phyloP scores from a whole-genome alignment of 2,329 filamentous ascomycete species.

The Pseudogymnoascus verrucosus region DNA sequence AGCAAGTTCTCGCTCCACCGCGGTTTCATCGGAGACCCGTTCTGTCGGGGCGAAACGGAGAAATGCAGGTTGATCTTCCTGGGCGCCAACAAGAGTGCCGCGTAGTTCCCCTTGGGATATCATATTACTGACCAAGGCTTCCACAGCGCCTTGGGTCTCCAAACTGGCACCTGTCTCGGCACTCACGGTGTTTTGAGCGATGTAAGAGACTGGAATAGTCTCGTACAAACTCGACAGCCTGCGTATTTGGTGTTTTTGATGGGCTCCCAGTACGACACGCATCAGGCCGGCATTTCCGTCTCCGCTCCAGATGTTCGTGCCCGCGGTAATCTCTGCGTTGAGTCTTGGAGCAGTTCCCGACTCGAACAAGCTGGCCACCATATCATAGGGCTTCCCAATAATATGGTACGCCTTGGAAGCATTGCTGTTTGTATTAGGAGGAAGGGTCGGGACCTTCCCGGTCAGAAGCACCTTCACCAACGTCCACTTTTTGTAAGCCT shows the following conservation, averaged over 20 bases:
- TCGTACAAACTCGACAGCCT: constrained; percentile 65
- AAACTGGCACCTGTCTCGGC: constrained; percentile 44
- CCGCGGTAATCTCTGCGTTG: constrained; percentile 54
- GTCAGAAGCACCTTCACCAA: constrained; percentile 64
- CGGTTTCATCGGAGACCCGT: constrained; percentile 39
- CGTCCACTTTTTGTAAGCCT: constrained; percentile 89
- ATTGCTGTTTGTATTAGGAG: constrained; percentile 44
- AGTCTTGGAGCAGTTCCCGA: constrained; percentile 50
- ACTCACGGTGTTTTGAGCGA: constrained; percentile 44
- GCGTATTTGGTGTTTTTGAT: constrained; percentile 68
- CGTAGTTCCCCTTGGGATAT: constrained; percentile 45
- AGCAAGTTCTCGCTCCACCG: constrained; percentile 42
- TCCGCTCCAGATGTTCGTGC: constrained; percentile 51
- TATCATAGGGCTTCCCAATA: constrained; percentile 61
- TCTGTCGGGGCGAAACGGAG: constrained; percentile 42
- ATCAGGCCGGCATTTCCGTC: constrained; percentile 71
- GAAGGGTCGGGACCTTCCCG: constrained; percentile 50
- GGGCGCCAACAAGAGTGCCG: constrained; percentile 39
- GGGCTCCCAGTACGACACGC: constrained; percentile 58
- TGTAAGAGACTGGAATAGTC: constrained; percentile 46
- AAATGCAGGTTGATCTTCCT: constrained; percentile 37
- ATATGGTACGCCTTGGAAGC: constrained; percentile 49
- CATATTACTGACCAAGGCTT: constrained; percentile 45
- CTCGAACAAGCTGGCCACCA: constrained; percentile 62
- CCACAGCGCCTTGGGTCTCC: constrained; percentile 34